Evolutionary conservation across 352 stramenopile species (phyloP).

Genomic region (Globisporangium ultimum): DNA sequence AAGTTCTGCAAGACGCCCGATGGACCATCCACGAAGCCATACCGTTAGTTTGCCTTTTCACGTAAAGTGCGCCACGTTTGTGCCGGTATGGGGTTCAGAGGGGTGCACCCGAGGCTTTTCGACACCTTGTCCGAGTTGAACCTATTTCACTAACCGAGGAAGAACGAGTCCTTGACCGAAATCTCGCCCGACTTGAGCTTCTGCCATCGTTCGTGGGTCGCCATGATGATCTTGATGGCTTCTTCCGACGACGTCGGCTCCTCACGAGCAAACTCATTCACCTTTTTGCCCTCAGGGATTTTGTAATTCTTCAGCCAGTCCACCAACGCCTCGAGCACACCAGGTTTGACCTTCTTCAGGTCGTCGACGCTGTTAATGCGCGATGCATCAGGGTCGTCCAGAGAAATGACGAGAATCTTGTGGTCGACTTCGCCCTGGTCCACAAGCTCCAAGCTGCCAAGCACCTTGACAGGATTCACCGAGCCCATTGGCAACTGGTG

Average conservation of each 20-base stretch:
- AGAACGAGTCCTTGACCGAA: conserved; percentile 63
- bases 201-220: conserved; percentile 73
- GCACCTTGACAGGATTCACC: conserved; percentile 95
- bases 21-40: background rate
- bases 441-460: conserved; percentile 97
- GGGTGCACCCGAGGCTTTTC: too few relatives aligned
- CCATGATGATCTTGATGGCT: conserved; percentile 59
- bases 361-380: conserved; percentile 88
- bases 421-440: conserved; percentile 99
- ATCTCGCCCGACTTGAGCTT: conserved; percentile 62
- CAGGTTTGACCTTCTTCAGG: conserved; percentile 91
- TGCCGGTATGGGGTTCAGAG: too few relatives aligned
- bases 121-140: too few relatives aligned
- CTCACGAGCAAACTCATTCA: conserved; percentile 91
- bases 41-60: background rate
- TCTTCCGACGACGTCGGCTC: conserved; percentile 43
- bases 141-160: conserved; percentile 25
- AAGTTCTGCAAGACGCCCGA: background rate
- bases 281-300: conserved; percentile 95
- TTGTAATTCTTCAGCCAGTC: conserved; percentile 99
- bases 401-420: conserved; percentile 96
- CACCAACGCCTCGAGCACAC: conserved; percentile 83
- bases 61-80: background rate
- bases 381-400: conserved; percentile 82
- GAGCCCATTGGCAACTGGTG: conserved; percentile 92